Conservation (phyloP, 2,329 filamentous ascomycete genomes). For the Blumeriella jaapii region DNA sequence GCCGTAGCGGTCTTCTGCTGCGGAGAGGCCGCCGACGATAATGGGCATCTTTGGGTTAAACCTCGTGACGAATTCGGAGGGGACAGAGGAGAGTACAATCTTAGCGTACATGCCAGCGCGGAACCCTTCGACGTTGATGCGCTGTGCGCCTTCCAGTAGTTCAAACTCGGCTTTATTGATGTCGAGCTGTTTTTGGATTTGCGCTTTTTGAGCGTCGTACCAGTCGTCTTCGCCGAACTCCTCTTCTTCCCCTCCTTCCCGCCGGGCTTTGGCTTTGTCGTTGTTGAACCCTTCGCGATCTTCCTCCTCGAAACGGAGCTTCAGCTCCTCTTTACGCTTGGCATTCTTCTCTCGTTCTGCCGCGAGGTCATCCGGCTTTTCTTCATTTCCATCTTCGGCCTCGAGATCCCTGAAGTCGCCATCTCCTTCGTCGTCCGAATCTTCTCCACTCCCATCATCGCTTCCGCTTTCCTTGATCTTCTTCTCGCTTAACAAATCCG, state of each 20-base stretch:
- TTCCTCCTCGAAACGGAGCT: slow-evolving; percentile 90
- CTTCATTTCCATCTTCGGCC: slow-evolving; percentile 57
- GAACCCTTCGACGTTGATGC: slow-evolving; percentile 78
- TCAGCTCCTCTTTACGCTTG: slow-evolving; percentile 84
- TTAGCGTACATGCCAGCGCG: slow-evolving; percentile 88
- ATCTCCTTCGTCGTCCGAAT: slow-evolving; percentile 58
- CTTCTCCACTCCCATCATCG: slow-evolving; percentile 35
- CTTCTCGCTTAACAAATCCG: slow-evolving; percentile 46
- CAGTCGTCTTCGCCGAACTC: slow-evolving; percentile 97
- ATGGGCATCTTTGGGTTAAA: slow-evolving; percentile 78
- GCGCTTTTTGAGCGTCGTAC: slow-evolving; percentile 94
- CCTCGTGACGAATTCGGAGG: slow-evolving; percentile 74
- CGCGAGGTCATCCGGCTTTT: slow-evolving; percentile 48
- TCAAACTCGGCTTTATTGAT: slow-evolving; percentile 96
- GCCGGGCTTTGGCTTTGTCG: slow-evolving; percentile 67
- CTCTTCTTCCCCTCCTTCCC: slow-evolving; percentile 56
- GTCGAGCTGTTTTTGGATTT: slow-evolving; percentile 87
- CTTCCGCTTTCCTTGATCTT: slow-evolving; percentile 38
- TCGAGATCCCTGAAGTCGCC: slow-evolving; percentile 81
- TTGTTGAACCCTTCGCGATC: slow-evolving; percentile 93
- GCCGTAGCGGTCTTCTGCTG: slow-evolving; percentile 91
- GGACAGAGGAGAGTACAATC: slow-evolving; percentile 78
- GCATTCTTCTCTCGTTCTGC: slow-evolving; percentile 87
- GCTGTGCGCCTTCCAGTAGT: slow-evolving; percentile 70
- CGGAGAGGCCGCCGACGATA: slow-evolving; percentile 79